phyloP scores from a whole-genome alignment of 768 basidiomycete genomes.

The Tricholoma sp. region DNA sequence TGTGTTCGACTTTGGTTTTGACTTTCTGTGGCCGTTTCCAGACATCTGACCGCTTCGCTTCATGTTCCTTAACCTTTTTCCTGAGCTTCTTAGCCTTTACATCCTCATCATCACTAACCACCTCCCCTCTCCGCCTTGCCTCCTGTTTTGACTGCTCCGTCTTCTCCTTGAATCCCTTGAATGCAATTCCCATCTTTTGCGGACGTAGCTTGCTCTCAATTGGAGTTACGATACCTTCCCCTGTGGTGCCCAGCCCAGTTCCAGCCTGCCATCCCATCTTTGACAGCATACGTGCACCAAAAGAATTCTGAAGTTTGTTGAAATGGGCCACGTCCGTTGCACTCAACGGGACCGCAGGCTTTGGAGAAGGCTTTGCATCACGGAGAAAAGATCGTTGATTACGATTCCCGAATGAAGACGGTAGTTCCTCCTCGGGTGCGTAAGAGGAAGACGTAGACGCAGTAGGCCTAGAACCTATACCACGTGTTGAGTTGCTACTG shows the following conservation, averaged over 20 bases:
- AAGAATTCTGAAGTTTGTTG: constrained; percentile 63
- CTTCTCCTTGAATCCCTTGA: constrained; percentile 83
- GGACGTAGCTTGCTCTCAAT: constrained; percentile 82
- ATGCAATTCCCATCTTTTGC: constrained; percentile 83
- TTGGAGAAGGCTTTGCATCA: constrained; percentile 39
- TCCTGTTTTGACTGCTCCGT: constrained; percentile 82
- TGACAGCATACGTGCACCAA: constrained; percentile 85
- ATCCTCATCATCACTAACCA: constrained; percentile 70
- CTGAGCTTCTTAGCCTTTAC: constrained; percentile 41
- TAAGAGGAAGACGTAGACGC: constrained; percentile 16
- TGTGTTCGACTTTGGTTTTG: constrained; percentile 85
- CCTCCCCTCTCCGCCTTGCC: constrained; percentile 68
- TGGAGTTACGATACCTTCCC: constrained; percentile 84
- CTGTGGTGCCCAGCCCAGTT: constrained; percentile 66
- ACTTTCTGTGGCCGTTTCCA: constrained; percentile 87
- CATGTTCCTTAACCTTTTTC: constrained; percentile 49
- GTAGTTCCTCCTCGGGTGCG: constrained; percentile 25
- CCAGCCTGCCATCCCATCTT: constrained; percentile 96
- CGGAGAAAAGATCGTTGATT: constrained; percentile 46
- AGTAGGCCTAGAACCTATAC: constrained; percentile 22
- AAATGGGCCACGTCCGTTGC: constrained; percentile 77
- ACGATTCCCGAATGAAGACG: constrained; percentile 36
- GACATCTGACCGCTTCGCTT: constrained; percentile 61
- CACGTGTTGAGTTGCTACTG: constrained; percentile 17
- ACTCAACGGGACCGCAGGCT: constrained; percentile 49